Evolutionary conservation across 192 early-diverging fungal species (phyloP), one percentile per base, ranked within the genome.

Genomic region (Umbelopsis sp.): DNA sequence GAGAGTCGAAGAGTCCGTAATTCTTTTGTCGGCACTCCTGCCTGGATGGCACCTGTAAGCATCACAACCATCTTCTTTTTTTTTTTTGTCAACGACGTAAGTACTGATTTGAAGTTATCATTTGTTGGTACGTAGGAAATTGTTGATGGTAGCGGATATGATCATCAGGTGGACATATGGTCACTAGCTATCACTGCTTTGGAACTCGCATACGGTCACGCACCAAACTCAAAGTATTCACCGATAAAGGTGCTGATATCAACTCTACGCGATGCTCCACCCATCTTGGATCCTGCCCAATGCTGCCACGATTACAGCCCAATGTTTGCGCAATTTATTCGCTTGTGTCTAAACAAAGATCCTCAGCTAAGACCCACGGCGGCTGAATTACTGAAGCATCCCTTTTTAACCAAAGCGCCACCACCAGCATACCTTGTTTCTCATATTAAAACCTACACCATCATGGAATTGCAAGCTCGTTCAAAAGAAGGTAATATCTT

Each of bases 21-120:
- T 67, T 86, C 86, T 7, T 91, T 91, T 85, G 86, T 88, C 1
- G 88, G 88, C 6, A 87, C 88, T 3, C 88, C 88, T 4, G 88
- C 85, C 41, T 87, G 85, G 85, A 80, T 84, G 75, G 81, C 82
- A 6, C 82, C 82, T 6, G 82, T 82, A 37, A 70, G 82, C 27
- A 30, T 30, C 27, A 30, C 27, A 30, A 30, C 27, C 27, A 3
- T 3, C 27, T 30, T 30, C 1, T 2, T 30, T 30, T 30, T 30
- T 30, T 30, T 30, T 30, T 30, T 30, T 3, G 27, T 30, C 27
- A 30, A 3, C 27, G 27, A 30, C 27, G 27, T 30, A 2, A 2
- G 27, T 30, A 30, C 27, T 30, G 27, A 30, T 30, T 3, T 16
- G 3, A 11, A 27, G 18, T 35, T 6, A 2, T 11, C 11, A 35